Conservation (phyloP, 768 basidiomycete genomes). For the Boletus rubroflammeus region DNA sequence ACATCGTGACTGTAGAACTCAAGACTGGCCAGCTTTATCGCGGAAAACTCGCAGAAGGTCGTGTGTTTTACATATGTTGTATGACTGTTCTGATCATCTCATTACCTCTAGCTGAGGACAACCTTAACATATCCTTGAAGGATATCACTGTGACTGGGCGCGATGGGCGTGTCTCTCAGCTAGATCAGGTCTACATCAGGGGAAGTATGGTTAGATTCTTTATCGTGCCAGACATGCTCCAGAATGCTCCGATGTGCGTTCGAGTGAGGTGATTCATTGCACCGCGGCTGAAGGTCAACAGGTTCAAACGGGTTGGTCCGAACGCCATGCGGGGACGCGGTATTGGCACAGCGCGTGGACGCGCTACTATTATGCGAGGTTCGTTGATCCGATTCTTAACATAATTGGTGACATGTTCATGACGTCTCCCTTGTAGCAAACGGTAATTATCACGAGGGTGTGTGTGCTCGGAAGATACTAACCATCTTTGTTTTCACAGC, state of each 20-base stretch:
- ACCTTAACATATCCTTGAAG: conserved; percentile 91
- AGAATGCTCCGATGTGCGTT: conserved; percentile 96
- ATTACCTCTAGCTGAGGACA: conserved; percentile 83
- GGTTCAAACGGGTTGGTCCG: conserved; percentile 98
- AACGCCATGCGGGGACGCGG: conserved; percentile 98
- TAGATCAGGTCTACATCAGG: conserved; percentile 98
- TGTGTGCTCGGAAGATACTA: conserved; percentile 12
- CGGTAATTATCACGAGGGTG: conserved; percentile 42
- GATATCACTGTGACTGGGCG: conserved; percentile 98
- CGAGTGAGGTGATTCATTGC: not conserved
- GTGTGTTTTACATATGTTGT: conserved; percentile 16
- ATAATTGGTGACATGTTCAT: conserved; percentile 13
- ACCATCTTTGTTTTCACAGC: conserved; percentile 41
- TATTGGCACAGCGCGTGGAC: conserved; percentile 98
- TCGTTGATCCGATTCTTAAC: conserved; percentile 28
- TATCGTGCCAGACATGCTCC: conserved; percentile 98
- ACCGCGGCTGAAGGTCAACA: conserved; percentile 32
- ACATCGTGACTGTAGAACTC: conserved; percentile 95
- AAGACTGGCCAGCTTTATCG: conserved; percentile 97
- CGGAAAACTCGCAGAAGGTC: conserved; percentile 94
- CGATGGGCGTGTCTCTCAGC: conserved; percentile 96
- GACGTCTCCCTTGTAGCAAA: conserved; percentile 53
- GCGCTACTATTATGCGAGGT: conserved; percentile 99
- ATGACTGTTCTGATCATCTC: conserved; percentile 17
- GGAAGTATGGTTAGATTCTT: conserved; percentile 98